Evolutionary conservation across 140 eudicot species (phyloP), one percentile per base, ranked within the genome.

Genomic region (Flaveria floridana): DNA sequence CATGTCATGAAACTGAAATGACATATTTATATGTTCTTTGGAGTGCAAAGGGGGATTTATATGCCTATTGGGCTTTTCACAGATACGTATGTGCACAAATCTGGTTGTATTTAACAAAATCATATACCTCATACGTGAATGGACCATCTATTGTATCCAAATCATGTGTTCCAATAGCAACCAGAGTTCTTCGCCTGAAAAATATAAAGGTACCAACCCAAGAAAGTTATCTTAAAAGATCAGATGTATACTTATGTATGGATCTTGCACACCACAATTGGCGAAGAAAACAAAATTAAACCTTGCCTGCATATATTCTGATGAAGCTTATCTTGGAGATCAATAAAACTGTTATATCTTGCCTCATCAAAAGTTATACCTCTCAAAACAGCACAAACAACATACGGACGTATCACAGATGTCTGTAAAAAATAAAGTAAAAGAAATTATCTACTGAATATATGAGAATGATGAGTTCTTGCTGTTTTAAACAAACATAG

Each of bases 161-260:
- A 73, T 93, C 99, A 88, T 93, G 99, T 23, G 99, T 93, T 42
- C 99, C 99, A 70, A 93, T 90, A 25, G 96, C 99, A 80, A 93
- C 99, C 76, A 93, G 70, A 67, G 97, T 93, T 85, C 97, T 86
- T 65, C 88, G 85, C 86, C 99, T 93, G 70, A 55, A 83, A 62
- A 68, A 81, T 20, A 81, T 23, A 30, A 58, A 80, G 53, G 42
- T 18, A 18, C 16, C 53, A 66, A 8, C 53, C 16, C 23, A 64
- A 28, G 18, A 37, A 66, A 41, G 53, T 41, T 41, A 66, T 42
- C 34, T 39, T 39, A 41, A 66, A 66, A 19, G 71, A 66, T 41
- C 71, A 66, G 53, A 39, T 66, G 3, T 9, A 23, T 55, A 12
- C 42, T 1, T 55, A 37, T 11, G 53, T 11, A 39, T 34, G 34